Evolutionary conservation across 495 filamentous ascomycete species (phyloP), one percentile per base, ranked within the genome.

Genomic region (Glonium stellatum): DNA sequence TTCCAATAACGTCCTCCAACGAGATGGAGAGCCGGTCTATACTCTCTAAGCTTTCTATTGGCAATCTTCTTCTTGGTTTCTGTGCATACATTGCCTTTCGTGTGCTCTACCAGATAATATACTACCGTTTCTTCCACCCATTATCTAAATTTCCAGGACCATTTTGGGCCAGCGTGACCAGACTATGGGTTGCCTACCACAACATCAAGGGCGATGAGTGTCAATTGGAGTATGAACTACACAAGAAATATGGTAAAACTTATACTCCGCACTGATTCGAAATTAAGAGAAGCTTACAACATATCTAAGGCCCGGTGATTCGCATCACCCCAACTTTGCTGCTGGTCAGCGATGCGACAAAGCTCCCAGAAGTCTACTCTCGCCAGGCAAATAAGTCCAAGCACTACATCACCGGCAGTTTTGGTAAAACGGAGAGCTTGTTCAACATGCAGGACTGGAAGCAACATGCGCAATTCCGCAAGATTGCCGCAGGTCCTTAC

Each of bases 101-200:
- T n/a, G 54, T 59, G 27, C 1, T 60, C 3, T 55, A 59, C 49
- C 67, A 65, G 41, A 61, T 71, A 12, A 60, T 81, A 31, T 74
- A 79, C 60, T 81, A 81, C 55, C 73, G 74, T 46, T 82, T 78
- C 67, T 79, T 81, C 57, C 77, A 80, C 55, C 79, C 79, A 5
- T 68, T 83, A 1, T 63, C 72, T 1, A 63, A 64, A 22, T 80
- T 81, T 55, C 80, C 80, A 0, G 80, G 80, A 18, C 80, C 80
- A 0, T 82, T 81, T 66, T 80, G 76, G 77, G 80, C 68, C 11
- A 73, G 67, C 19, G 73, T 81, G 5, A 79, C 80, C 21, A 67
- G 76, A 35, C 69, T 83, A 1, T 81, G 78, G 75, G 71, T 80
- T 47, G 73, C 77, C 42, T 76, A 73, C 66, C 76, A 77, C 60